Conservation (phyloP, 768 basidiomycete species). For the Amanita pseudoporphyria region DNA sequence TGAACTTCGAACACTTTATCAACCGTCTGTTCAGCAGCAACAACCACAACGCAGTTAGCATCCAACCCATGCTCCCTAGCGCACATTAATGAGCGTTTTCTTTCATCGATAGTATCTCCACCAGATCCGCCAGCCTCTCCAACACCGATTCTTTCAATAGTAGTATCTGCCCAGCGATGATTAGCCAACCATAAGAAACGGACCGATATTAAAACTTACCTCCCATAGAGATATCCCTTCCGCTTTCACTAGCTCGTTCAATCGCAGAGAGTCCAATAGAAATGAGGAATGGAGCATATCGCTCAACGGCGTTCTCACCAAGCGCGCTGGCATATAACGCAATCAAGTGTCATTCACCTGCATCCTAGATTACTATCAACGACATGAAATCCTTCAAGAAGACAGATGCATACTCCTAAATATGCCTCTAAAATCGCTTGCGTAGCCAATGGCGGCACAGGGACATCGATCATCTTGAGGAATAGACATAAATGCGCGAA, state of each 20-base stretch:
- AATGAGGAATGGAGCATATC: constrained; percentile 85
- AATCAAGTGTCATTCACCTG: constrained; percentile 80
- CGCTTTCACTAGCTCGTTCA: not conserved
- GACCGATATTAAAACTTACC: too few species aligned
- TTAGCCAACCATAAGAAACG: not conserved
- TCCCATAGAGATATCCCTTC: too few species aligned
- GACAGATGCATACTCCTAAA: constrained; percentile 44
- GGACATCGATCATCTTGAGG: constrained; percentile 70
- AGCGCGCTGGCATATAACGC: constrained; percentile 91
- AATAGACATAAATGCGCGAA: constrained; percentile 91
- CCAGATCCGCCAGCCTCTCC: not conserved
- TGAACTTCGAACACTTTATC: constrained; percentile 58
- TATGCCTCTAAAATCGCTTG: constrained; percentile 86
- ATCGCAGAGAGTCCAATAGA: constrained; percentile 52
- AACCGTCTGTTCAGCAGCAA: constrained; percentile 71
- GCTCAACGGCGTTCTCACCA: constrained; percentile 84
- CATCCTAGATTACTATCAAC: constrained; percentile 30
- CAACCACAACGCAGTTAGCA: constrained; percentile 66
- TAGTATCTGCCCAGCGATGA: not conserved
- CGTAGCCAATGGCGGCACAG: constrained; percentile 63
- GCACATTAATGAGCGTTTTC: constrained; percentile 58
- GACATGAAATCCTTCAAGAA: not conserved
- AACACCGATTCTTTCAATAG: too few species aligned
- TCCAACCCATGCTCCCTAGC: constrained; percentile 84
- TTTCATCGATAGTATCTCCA: constrained; percentile 41